phyloP scores from a whole-genome alignment of 495 filamentous ascomycete genomes.

The Immersiella caudata region DNA sequence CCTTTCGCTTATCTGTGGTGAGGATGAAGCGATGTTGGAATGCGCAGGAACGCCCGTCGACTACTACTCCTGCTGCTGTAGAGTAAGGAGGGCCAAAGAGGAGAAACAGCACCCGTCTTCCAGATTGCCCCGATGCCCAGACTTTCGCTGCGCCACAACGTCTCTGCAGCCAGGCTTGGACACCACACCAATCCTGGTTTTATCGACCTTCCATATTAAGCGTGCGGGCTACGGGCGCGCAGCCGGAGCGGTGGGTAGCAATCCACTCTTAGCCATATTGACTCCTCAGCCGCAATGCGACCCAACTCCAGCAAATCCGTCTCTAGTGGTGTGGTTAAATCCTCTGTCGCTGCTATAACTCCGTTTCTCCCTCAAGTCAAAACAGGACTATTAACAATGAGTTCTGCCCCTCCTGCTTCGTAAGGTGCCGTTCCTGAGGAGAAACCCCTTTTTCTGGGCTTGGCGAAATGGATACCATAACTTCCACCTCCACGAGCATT shows the following conservation, averaged over 20 bases:
- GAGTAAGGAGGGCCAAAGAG: not conserved
- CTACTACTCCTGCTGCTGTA: no score
- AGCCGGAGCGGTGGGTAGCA: not conserved
- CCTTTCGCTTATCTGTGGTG: not conserved
- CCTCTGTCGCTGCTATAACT: not conserved
- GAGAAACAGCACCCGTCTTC: not conserved
- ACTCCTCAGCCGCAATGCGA: not conserved
- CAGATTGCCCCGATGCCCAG: not conserved
- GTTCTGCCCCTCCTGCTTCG: not conserved
- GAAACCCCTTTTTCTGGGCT: not conserved
- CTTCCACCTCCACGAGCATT: not conserved
- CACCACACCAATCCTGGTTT: not conserved
- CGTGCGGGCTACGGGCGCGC: not conserved
- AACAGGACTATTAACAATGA: not conserved
- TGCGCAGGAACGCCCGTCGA: not conserved
- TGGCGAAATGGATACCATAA: not conserved
- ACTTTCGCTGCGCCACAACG: not conserved
- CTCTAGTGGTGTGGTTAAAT: not conserved
- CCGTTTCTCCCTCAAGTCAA: not conserved
- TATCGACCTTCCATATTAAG: not conserved
- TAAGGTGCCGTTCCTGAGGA: not conserved
- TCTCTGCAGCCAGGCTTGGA: not conserved
- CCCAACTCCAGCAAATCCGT: not conserved
- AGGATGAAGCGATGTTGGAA: not conserved
- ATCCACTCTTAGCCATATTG: not conserved